Evolutionary conservation across 768 basidiomycete species (phyloP).

Genomic region (Hericium erinaceus): DNA sequence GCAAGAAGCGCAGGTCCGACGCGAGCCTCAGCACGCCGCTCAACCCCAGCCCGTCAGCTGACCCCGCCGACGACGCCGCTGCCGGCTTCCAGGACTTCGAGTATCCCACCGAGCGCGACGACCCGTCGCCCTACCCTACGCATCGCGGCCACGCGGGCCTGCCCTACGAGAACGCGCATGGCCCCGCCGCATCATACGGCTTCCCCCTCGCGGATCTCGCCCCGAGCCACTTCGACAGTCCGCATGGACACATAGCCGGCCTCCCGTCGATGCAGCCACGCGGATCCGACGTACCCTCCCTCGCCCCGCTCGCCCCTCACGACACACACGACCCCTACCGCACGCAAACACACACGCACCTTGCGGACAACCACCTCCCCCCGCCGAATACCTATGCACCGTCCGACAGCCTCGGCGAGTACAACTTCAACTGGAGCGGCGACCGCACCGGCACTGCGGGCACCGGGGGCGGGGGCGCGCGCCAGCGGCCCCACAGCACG

Average conservation of each 20-base stretch:
- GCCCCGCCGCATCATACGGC: conserved; percentile 4
- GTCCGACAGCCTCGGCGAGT: conserved; percentile 2
- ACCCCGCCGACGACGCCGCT: conserved; percentile 22
- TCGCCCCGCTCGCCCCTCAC: conserved; percentile 4
- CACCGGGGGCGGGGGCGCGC: conserved; percentile 3
- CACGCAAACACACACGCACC: not conserved
- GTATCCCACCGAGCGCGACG: conserved; percentile 33
- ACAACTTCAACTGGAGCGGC: conserved; percentile 3
- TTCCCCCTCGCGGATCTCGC: conserved; percentile 11
- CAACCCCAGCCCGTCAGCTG: conserved; percentile 22
- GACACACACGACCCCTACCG: conserved; percentile 6
- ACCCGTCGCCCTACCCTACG: conserved; percentile 15
- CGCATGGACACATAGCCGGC: conserved; percentile 9
- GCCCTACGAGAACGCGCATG: conserved; percentile 9
- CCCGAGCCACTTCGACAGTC: conserved; percentile 7
- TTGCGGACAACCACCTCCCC: not conserved
- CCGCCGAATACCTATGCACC: conserved; percentile 2
- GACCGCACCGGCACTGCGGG: not conserved
- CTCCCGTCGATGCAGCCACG: conserved; percentile 12
- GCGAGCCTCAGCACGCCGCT: conserved; percentile 19
- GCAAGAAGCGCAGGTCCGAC: conserved; percentile 47
- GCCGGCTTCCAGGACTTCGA: conserved; percentile 16
- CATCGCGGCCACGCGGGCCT: conserved; percentile 15
- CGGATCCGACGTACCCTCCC: conserved; percentile 2
- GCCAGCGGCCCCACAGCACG: conserved; percentile 3